These are phyloP conservation scores for Tubosaeta brunneosetosa DNA, from an alignment of 768 basidiomycete species.

Conservation along the genomic window DNA sequence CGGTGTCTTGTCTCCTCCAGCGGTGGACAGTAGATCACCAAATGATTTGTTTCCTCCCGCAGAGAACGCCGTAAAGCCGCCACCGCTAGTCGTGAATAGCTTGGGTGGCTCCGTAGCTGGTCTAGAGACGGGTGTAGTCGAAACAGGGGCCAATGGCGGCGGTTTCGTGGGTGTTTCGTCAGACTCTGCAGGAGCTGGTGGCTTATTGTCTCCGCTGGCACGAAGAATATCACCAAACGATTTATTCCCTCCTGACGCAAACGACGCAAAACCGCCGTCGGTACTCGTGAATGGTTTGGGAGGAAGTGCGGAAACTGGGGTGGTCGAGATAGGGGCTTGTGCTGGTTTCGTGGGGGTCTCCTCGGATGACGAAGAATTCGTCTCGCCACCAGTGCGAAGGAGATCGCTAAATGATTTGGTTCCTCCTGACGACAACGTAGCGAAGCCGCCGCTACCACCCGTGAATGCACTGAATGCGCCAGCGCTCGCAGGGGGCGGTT, in stretches of 20 bases:
- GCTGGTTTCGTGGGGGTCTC: background rate
- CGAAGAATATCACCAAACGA: conserved; percentile 64
- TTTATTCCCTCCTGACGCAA: conserved; percentile 41
- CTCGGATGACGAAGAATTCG: background rate
- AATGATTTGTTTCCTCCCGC: background rate
- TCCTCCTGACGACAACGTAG: conserved; percentile 43
- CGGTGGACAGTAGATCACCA: background rate
- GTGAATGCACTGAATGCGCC: conserved; percentile 29
- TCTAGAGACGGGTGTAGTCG: background rate
- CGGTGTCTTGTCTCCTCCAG: background rate
- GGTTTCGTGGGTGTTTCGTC: conserved; percentile 14
- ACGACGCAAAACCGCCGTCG: conserved; percentile 47
- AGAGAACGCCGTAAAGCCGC: background rate
- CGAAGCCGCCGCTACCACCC: conserved; percentile 36
- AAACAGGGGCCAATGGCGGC: background rate
- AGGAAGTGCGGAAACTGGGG: background rate
- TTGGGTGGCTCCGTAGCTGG: background rate
- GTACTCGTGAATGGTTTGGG: background rate
- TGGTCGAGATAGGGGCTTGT: background rate
- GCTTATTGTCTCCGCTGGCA: conserved; percentile 28
- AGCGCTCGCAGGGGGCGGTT: conserved; percentile 9
- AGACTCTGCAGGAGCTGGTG: conserved; percentile 15
- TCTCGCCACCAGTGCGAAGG: conserved; percentile 33
- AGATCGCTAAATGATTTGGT: conserved; percentile 61
- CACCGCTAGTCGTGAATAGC: background rate